phyloP scores from a whole-genome alignment of 495 filamentous ascomycete genomes.

The Aspergillus nidulans region DNA sequence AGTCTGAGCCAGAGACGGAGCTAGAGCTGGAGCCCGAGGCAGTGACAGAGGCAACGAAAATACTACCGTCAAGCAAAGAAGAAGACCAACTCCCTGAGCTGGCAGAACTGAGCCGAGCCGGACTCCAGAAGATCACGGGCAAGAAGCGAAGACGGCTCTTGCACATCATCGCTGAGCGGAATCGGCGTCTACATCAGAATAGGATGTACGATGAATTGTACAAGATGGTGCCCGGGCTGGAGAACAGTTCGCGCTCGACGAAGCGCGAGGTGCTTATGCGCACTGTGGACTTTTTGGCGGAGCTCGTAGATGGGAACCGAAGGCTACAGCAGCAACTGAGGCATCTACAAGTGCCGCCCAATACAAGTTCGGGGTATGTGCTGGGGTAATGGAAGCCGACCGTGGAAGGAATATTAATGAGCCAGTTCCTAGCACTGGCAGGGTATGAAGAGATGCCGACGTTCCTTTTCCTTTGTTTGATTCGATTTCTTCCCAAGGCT shows the following conservation, averaged over 20 bases:
- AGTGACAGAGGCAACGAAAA: neutral
- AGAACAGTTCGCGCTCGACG: conserved; percentile 6
- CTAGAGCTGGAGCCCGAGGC: neutral
- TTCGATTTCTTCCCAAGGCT: too few species aligned
- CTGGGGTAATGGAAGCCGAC: too few species aligned
- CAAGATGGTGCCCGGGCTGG: conserved; percentile 4
- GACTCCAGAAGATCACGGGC: neutral
- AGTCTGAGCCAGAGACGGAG: neutral
- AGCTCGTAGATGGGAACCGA: neutral
- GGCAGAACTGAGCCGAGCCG: neutral
- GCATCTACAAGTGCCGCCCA: neutral
- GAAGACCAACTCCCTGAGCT: neutral
- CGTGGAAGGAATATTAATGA: too few species aligned
- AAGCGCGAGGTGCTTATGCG: conserved; percentile 6
- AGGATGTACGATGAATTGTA: conserved; percentile 13
- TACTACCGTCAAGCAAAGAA: neutral
- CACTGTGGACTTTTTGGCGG: conserved; percentile 3
- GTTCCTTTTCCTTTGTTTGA: too few species aligned
- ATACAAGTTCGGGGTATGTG: neutral
- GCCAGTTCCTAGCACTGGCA: too few species aligned
- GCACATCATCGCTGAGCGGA: conserved; percentile 11
- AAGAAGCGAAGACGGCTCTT: conserved; percentile 11
- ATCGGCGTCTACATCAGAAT: conserved; percentile 10
- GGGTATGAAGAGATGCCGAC: too few species aligned
- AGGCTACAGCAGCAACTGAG: neutral